Evolutionary conservation across 1,139 yeast genomes (phyloP), one percentile per base, ranked within the genome.

Genomic region (Sugiyamaella pinicola): DNA sequence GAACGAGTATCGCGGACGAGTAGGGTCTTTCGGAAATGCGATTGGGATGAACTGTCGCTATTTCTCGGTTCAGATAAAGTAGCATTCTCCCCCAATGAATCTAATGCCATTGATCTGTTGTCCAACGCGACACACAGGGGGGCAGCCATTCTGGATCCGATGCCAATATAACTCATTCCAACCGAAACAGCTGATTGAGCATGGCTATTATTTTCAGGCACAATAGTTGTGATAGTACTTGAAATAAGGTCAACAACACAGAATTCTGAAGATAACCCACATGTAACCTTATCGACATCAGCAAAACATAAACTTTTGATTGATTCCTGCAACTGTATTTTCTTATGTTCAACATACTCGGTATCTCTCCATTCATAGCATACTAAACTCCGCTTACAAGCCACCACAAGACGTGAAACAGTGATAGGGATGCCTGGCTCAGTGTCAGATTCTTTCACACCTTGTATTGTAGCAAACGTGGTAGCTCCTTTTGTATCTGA

Each of bases 281-380:
- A 64, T 1, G 73, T 62, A 6, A 74, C 55, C 18, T 59, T 64
- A 35, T 70, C 68, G n/a, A 66, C 59, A 45, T 66, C 65, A 10
- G 49, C 47, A 56, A 74, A 75, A 22, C 69, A 68, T 12, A 74
- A 35, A 9, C 66, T 56, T 43, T 66, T 64, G 18, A 73, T 65
- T 33, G 68, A 63, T 49, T 75, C 78, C 10, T 68, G 67, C 17
- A 74, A 51, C 22, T 61, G 60, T 40, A 71, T 66, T 47, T 73
- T 76, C 22, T 61, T 62, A 33, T 58, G 61, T 21, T 63, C 62
- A 10, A 54, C 55, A 37, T 67, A 66, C 51, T 69, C 72, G 10
- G 66, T 55, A 51, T 70, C 71, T 44, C 63, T 57, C 77, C 78
- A 75, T 49, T 69, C 68, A 57, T 70, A 69, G 15, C 73, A 61